A percentile compares a stretch with the other conserved stretches of the same genome.
Evolutionary conservation across 345 rosid species (phyloP).

Genomic region (Abelmoschus esculentus): DNA sequence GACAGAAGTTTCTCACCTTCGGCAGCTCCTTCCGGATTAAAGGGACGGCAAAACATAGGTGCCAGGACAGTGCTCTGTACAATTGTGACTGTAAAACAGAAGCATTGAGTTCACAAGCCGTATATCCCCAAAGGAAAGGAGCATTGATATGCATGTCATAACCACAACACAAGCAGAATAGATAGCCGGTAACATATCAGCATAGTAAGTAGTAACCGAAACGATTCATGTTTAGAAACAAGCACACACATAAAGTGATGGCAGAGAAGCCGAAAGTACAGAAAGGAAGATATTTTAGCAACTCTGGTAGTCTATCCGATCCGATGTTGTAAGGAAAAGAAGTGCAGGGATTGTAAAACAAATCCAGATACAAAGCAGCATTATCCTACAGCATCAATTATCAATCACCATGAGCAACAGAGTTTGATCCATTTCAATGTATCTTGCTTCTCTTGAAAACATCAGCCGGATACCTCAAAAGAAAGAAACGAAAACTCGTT

Average conservation of each 20-base stretch:
- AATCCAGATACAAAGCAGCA: not conserved
- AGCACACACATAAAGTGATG: not conserved
- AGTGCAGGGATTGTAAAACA: not conserved
- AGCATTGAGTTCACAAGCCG: constrained; percentile 8
- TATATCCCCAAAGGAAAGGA: not conserved
- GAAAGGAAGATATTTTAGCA: not conserved
- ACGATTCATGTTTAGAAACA: not conserved
- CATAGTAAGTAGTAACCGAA: not conserved
- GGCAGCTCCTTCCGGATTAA: constrained; percentile 56
- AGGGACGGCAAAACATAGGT: constrained; percentile 44
- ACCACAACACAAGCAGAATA: not conserved
- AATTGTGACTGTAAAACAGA: constrained; percentile 37
- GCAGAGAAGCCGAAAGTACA: not conserved
- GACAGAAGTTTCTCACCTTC: constrained; percentile 50
- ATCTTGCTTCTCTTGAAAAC: constrained; percentile 71
- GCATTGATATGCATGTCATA: not conserved
- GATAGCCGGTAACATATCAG: not conserved
- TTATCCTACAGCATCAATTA: not conserved
- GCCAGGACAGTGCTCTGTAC: constrained; percentile 38
- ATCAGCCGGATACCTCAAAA: constrained; percentile 74
- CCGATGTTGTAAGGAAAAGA: not conserved
- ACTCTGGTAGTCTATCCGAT: not conserved
- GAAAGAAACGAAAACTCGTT: not conserved
- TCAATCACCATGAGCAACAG: not conserved
- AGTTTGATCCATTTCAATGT: constrained; percentile 31